phyloP scores from a whole-genome alignment of 2,329 filamentous ascomycete genomes.

The Pseudocercospora fijiensis region DNA sequence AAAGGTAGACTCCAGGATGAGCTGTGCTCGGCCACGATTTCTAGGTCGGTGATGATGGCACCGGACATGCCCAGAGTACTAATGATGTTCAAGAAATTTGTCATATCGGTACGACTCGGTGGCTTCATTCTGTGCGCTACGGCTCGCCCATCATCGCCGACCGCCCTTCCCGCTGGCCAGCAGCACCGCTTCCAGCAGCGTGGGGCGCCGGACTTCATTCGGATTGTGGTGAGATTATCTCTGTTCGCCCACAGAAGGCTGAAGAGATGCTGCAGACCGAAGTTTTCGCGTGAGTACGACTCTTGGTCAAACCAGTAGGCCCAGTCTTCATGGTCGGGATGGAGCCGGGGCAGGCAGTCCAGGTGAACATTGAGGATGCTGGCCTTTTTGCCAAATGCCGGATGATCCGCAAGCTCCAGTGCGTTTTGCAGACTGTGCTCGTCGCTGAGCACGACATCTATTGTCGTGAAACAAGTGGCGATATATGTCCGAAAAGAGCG shows the following conservation, averaged over 20 bases:
- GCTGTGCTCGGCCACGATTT: neutral
- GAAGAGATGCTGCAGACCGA: neutral
- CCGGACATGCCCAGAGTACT: neutral
- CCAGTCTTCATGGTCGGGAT: neutral
- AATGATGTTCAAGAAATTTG: neutral
- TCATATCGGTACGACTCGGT: neutral
- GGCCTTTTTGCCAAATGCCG: neutral
- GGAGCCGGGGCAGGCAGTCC: neutral
- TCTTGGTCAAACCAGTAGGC: neutral
- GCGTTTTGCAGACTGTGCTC: neutral
- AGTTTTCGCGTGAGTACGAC: neutral
- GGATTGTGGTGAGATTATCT: neutral
- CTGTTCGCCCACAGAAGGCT: neutral
- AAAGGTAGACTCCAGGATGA: neutral
- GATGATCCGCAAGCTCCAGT: neutral
- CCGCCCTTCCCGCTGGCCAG: neutral
- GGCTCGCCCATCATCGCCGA: neutral
- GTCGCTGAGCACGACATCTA: neutral
- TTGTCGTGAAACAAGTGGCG: neutral
- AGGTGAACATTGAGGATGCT: neutral
- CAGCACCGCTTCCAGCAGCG: neutral
- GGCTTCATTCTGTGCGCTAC: neutral
- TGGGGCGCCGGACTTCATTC: neutral
- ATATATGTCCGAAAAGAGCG: neutral
- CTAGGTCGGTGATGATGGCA: neutral